Conservation (phyloP, 1,139 yeast genomes). For the Casaregolazyma suthepensis region DNA sequence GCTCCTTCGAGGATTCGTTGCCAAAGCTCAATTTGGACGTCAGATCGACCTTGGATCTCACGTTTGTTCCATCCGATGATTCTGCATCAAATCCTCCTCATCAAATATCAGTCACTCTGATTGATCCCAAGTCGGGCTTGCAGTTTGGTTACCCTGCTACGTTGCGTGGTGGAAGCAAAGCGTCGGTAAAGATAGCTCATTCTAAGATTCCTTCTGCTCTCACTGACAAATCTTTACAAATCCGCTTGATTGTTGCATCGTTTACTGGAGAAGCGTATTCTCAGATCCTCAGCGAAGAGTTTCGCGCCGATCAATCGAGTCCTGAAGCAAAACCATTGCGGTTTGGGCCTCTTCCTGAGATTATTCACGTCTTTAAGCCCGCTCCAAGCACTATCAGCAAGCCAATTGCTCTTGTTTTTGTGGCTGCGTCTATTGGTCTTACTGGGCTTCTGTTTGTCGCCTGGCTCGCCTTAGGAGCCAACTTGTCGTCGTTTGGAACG, state of each 20-base stretch:
- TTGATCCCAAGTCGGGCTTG: constrained; percentile 21
- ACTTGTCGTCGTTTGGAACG: constrained; percentile 16
- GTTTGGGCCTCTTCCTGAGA: constrained; percentile 52
- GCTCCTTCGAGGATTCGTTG: not conserved
- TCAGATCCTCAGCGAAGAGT: constrained; percentile 13
- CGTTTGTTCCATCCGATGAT: constrained; percentile 21
- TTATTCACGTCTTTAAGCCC: constrained; percentile 58
- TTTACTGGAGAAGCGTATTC: constrained; percentile 19
- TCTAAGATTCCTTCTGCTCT: constrained; percentile 28
- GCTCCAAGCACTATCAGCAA: constrained; percentile 53
- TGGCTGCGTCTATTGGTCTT: constrained; percentile 37
- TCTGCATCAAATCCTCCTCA: constrained; percentile 24
- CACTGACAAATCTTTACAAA: constrained; percentile 18
- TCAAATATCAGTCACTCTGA: constrained; percentile 25
- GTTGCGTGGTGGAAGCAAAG: constrained; percentile 24
- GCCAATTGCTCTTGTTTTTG: constrained; percentile 50
- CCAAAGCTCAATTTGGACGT: constrained; percentile 15
- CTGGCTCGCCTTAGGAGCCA: constrained; percentile 15
- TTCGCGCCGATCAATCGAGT: constrained; percentile 13
- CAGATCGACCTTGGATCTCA: constrained; percentile 18
- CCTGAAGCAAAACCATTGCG: constrained; percentile 16
- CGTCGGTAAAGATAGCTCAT: constrained; percentile 27
- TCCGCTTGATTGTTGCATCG: constrained; percentile 24
- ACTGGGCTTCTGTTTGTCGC: constrained; percentile 25
- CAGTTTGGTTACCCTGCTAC: constrained; percentile 25